Evolutionary conservation across 2,329 filamentous ascomycete genomes (phyloP).

Genomic region (Akanthomyces lecanii): DNA sequence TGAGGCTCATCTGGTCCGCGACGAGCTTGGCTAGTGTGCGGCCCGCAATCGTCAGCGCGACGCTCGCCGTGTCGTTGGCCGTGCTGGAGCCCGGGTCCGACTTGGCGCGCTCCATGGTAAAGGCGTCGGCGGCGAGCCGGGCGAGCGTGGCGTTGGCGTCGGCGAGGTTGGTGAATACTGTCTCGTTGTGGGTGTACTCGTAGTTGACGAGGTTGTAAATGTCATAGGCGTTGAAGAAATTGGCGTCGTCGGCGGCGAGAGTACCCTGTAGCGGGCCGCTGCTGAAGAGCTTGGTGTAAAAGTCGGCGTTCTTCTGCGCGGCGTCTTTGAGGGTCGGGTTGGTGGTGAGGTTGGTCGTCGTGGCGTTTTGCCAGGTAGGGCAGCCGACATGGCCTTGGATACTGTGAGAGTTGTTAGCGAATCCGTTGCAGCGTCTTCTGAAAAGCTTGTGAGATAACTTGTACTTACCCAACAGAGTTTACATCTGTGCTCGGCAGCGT

Average conservation of each 20-base stretch:
- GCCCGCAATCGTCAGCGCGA: conserved; percentile 48
- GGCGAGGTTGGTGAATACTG: conserved; percentile 36
- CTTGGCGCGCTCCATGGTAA: conserved; percentile 57
- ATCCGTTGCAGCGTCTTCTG: too few relatives aligned
- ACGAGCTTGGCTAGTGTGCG: conserved; percentile 47
- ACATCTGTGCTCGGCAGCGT: conserved; percentile 45
- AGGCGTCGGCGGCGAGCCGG: conserved; percentile 59
- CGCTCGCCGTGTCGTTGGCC: conserved; percentile 38
- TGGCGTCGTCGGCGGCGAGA: conserved; percentile 32
- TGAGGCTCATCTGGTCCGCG: conserved; percentile 38
- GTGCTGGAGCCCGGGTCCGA: conserved; percentile 28
- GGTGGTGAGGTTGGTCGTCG: conserved; percentile 23
- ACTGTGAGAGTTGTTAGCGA: conserved; percentile 23
- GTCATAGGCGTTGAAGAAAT: conserved; percentile 47
- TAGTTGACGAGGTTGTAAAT: conserved; percentile 56
- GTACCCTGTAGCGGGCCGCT: conserved; percentile 34
- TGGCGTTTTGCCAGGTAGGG: conserved; percentile 33
- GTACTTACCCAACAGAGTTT: conserved; percentile 42
- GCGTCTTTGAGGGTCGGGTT: conserved; percentile 25
- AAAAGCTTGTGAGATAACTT: too few relatives aligned
- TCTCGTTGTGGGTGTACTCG: conserved; percentile 47
- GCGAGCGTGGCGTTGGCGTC: conserved; percentile 32
- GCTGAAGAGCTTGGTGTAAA: conserved; percentile 43
- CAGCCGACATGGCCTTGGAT: conserved; percentile 39
- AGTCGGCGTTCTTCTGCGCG: conserved; percentile 28